Evolutionary conservation across 148 eudicot genomes (phyloP).

Genomic region (Nyssa sinensis): DNA sequence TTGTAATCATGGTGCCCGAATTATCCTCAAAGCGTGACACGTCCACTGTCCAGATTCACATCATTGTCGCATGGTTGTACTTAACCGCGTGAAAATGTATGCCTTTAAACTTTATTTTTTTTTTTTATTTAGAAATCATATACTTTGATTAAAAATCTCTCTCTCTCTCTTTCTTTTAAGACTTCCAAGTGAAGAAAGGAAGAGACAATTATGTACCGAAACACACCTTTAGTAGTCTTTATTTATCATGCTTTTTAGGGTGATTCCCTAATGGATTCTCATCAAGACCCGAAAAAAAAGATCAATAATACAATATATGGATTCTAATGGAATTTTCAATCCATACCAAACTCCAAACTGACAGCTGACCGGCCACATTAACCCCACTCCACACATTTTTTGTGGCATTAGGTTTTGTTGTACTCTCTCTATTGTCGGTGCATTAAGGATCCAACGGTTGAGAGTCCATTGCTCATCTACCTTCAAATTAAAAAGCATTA

Average conservation of each 20-base stretch:
- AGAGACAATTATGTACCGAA: neutral
- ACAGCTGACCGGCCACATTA: neutral
- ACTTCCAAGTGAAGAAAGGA: neutral
- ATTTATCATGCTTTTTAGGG: too few species aligned
- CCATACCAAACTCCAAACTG: neutral
- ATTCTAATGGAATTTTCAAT: neutral
- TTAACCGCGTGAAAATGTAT: neutral
- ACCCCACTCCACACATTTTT: too few species aligned
- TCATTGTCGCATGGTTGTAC: neutral
- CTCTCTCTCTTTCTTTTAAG: too few species aligned
- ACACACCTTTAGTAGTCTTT: too few species aligned
- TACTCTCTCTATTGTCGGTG: too few species aligned
- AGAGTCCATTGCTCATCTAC: too few species aligned
- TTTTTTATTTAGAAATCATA: too few species aligned
- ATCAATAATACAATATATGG: too few species aligned
- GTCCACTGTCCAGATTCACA: neutral
- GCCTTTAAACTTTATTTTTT: neutral
- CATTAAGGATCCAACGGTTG: too few species aligned
- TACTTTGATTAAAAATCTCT: neutral
- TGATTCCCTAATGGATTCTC: too few species aligned
- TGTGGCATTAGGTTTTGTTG: neutral
- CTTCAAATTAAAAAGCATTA: neutral
- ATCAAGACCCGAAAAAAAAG: neutral
- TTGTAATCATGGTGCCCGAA: neutral
- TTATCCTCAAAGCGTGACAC: neutral